Conservation (phyloP, 768 basidiomycete genomes). For the Mrakia gelida region DNA sequence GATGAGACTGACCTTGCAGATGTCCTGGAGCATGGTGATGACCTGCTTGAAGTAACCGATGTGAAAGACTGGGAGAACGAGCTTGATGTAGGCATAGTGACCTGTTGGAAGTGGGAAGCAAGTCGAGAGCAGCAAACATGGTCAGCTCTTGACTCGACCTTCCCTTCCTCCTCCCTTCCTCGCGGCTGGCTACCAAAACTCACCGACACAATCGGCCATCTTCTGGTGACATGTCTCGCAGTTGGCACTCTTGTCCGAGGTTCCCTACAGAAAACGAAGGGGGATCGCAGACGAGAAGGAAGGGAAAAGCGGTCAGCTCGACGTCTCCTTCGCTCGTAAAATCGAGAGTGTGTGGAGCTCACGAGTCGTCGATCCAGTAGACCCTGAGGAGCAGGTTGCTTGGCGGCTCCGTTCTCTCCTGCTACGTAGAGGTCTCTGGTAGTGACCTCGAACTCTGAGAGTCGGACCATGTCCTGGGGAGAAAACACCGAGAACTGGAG, state of each 20-base stretch:
- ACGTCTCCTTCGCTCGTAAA: background rate
- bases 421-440: conserved; percentile 83
- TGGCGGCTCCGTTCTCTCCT: conserved; percentile 56
- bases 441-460: conserved; percentile 94
- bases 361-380: conserved; percentile 89
- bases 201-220: conserved; percentile 82
- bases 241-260: conserved; percentile 82
- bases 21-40: conserved; percentile 85
- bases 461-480: conserved; percentile 89
- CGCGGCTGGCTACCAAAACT: background rate
- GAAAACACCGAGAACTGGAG: conserved; percentile 92
- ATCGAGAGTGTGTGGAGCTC: conserved; percentile 39
- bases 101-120: conserved; percentile 40
- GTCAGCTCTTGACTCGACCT: conserved; percentile 10
- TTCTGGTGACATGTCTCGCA: conserved; percentile 93
- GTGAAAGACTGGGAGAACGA: conserved; percentile 94
- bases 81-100: conserved; percentile 97
- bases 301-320: background rate
- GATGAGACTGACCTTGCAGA: conserved; percentile 76
- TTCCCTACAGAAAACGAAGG: conserved; percentile 58
- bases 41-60: conserved; percentile 98
- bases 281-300: background rate
- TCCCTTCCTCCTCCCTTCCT: no score
- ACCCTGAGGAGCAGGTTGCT: conserved; percentile 82
- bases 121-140: background rate